Evolutionary conservation across 2,329 filamentous ascomycete species (phyloP), one percentile per base, ranked within the genome.

Genomic region (Colletotrichum sojae): DNA sequence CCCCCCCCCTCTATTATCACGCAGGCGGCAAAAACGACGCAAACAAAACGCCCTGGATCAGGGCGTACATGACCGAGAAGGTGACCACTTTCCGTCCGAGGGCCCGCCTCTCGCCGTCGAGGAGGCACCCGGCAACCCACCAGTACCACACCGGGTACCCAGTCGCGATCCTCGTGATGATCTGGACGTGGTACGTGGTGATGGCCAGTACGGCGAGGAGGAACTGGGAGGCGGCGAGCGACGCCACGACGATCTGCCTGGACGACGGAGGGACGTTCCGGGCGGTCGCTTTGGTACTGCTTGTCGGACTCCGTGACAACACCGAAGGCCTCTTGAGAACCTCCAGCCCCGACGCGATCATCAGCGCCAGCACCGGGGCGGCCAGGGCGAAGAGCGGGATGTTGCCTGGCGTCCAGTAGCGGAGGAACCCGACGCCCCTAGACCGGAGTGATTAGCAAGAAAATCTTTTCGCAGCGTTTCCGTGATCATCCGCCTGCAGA

Each of bases 11-110:
- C 10, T 15, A 15, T 2, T 15, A 43, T 39, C 54, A 68, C 22
- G 96, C 96, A 49, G 96, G 96, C 5, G 96, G 96, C 56, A 99
- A 85, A 78, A 99, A 99, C 4, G 90, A 94, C 4, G 94, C 91
- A 83, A 94, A 99, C 49, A 99, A 82, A 8, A 89, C 91, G 0
- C 88, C 94, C 78, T 99, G 96, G 51, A 98, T 87, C 40, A 92
- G 79, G 3, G 89, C 93, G 82, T 99, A 99, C 80, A 95, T 87
- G 62, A 94, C 84, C 85, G 95, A 93, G 73, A 90, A 93, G 59
- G 88, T 82, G 52, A 93, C 84, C 16, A 90, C 77, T 57, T 74
- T 76, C 18, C 76, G 75, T 0, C 78, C 80, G 73, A 83, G 63
- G 68, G 74, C 57, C 63, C 74, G 60, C 68, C 75, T 71, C 72